Base-by-base conservation (phyloP, 2,329 filamentous ascomycete species). In the Stagonosporopsis vannaccii region DNA sequence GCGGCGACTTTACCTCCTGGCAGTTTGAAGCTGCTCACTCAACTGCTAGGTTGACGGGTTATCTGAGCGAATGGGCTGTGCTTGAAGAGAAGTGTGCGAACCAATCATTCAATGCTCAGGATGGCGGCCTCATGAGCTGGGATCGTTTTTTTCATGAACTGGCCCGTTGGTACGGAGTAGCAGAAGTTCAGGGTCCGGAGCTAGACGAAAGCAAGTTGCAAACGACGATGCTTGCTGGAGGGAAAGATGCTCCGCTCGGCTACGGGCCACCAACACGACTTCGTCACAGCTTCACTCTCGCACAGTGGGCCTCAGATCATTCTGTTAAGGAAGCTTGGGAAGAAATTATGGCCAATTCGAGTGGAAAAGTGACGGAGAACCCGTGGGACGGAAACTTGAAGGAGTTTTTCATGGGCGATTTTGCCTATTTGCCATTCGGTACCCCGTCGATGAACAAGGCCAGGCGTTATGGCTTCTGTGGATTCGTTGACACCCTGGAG, bases 11-110 rank as follows among this genome's bases (percentile, higher is more conserved):
- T 3, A 28, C 26, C 2, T 40, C 55, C 8, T 63, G 59, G 61
- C 50, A 61, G 9, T 51, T 47, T 12, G 49, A 56, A 26, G 53
- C 35, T 7, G 13, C 15, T 3, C 56, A 57, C 28, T 61, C 61
- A 2, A 58, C 61, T 15, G 59, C 60, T 0, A 50, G 54, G 2
- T n/a, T 62, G 17, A 60, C 54, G 12, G 58, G 58, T 9, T 62
- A 56, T 22, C n/a, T 62, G 22, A 60, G 58, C 12, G 60, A 62
- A 12, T 62, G 60, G 58, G 60, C 48, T 13, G 51, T 60, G 0
- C 40, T 60, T 12, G 50, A 58, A 6, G 58, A 62, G 6, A 17
- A 43, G 4, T 60, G 54, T 20, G 44, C 51, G 15, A 58, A 58
- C 20, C 44, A 62, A 20, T 32, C 45, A 0, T 60, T 53, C 51